Percentiles rank a stretch among this genome's conserved stretches.
These are phyloP conservation scores for Calonectria pauciramosa DNA, from an alignment of 2,329 filamentous ascomycete species.

Conservation along the genomic window DNA sequence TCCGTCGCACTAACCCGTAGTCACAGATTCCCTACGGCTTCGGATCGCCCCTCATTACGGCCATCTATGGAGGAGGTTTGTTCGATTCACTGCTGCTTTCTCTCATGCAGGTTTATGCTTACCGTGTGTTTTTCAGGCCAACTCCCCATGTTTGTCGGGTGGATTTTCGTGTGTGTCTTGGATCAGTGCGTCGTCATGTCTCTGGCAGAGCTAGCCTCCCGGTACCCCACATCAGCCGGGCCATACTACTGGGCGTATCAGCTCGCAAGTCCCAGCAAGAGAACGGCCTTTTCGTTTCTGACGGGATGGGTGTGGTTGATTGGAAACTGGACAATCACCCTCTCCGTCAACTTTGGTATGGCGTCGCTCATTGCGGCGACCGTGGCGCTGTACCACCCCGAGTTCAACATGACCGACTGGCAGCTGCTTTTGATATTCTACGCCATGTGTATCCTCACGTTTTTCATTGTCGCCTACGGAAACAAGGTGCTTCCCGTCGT, in stretches of 20 bases:
- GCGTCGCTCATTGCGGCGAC: constrained; percentile 77
- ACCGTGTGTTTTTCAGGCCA: constrained; percentile 26
- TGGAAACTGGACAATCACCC: constrained; percentile 78
- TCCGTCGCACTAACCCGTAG: neutral
- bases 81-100: no score
- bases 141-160: constrained; percentile 76
- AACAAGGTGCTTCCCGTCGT: constrained; percentile 71
- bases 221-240: constrained; percentile 71
- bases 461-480: constrained; percentile 76
- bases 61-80: constrained; percentile 40
- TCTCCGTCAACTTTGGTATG: constrained; percentile 78
- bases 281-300: constrained; percentile 76
- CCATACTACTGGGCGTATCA: constrained; percentile 82
- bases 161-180: constrained; percentile 73
- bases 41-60: constrained; percentile 41
- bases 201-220: constrained; percentile 79
- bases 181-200: constrained; percentile 79
- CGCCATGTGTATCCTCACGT: constrained; percentile 72
- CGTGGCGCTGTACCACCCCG: constrained; percentile 72
- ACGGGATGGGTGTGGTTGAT: constrained; percentile 82
- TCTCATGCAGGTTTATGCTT: neutral
- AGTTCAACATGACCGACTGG: constrained; percentile 60
- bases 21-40: constrained; percentile 44
- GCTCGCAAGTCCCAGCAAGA: constrained; percentile 72
- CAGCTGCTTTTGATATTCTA: constrained; percentile 81